phyloP scores from a whole-genome alignment of 345 rosid species.

The Lepidium didymum region DNA sequence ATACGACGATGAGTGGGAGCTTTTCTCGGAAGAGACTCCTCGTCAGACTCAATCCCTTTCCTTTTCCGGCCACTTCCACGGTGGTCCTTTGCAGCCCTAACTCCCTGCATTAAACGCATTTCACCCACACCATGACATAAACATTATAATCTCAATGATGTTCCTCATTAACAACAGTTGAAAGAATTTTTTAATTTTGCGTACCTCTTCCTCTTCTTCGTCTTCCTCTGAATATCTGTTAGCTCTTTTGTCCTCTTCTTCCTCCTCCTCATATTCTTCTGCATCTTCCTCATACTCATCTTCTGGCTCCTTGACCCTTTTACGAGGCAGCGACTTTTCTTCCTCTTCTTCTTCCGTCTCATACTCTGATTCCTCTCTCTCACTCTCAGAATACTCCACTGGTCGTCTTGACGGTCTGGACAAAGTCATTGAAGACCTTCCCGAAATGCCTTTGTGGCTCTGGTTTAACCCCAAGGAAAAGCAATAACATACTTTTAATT shows the following conservation, averaged over 20 bases:
- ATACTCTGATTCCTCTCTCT: slow-evolving; percentile 90
- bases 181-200: neutral
- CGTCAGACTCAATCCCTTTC: slow-evolving; percentile 80
- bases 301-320: slow-evolving; percentile 69
- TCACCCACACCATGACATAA: neutral
- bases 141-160: neutral
- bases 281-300: slow-evolving; percentile 79
- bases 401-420: slow-evolving; percentile 62
- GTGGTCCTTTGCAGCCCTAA: slow-evolving; percentile 40
- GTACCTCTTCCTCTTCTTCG: slow-evolving; percentile 68
- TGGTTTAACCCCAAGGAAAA: slow-evolving; percentile 27
- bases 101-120: slow-evolving; percentile 41
- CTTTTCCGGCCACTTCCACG: slow-evolving; percentile 56
- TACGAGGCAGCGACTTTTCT: slow-evolving; percentile 41
- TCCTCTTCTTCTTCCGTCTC: slow-evolving; percentile 91
- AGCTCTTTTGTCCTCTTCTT: slow-evolving; percentile 30
- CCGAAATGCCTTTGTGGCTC: slow-evolving; percentile 61
- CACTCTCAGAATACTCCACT: slow-evolving; percentile 79
- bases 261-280: slow-evolving; percentile 60
- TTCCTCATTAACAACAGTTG: neutral
- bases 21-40: slow-evolving; percentile 82
- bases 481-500: neutral
- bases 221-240: slow-evolving; percentile 70
- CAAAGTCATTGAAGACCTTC: slow-evolving; percentile 43
- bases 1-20: slow-evolving; percentile 61